Evolutionary conservation across 164 flowering plant species (phyloP).

Genomic region (Stephania cephalantha): DNA sequence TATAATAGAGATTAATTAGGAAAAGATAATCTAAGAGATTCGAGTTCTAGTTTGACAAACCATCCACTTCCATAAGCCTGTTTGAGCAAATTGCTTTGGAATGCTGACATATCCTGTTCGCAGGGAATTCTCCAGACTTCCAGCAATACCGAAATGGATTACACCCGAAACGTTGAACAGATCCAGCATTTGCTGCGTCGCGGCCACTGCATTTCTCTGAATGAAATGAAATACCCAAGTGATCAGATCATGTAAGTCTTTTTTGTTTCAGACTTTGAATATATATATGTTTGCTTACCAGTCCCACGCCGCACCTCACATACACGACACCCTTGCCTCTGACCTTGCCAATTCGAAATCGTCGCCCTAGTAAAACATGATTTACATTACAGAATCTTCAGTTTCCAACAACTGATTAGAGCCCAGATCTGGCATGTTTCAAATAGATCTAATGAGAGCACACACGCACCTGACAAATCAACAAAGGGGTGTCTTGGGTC

Average conservation of each 20-base stretch:
- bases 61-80: slow-evolving; percentile 37
- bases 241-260: too few species aligned
- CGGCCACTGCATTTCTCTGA: slow-evolving; percentile 36
- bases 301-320: not conserved
- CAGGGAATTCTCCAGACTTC: slow-evolving; percentile 24
- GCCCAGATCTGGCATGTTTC: not conserved
- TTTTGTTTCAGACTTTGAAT: not conserved
- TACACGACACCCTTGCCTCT: not conserved
- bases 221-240: not conserved
- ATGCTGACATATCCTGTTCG: slow-evolving; percentile 31
- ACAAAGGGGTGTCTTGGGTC: not conserved
- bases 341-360: not conserved
- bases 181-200: slow-evolving; percentile 34
- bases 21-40: too few species aligned
- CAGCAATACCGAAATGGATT: slow-evolving; percentile 35
- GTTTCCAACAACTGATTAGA: not conserved
- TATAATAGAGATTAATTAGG: not conserved
- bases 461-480: not conserved
- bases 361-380: not conserved
- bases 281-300: not conserved
- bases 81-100: slow-evolving; percentile 24
- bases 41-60: slow-evolving; percentile 8
- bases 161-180: slow-evolving; percentile 27
- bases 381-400: too few species aligned
- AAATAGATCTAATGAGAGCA: not conserved